Percentiles rank a stretch among this genome's conserved stretches.
phyloP scores from a whole-genome alignment of 768 basidiomycete species.

The Hirschioporus abietinus region DNA sequence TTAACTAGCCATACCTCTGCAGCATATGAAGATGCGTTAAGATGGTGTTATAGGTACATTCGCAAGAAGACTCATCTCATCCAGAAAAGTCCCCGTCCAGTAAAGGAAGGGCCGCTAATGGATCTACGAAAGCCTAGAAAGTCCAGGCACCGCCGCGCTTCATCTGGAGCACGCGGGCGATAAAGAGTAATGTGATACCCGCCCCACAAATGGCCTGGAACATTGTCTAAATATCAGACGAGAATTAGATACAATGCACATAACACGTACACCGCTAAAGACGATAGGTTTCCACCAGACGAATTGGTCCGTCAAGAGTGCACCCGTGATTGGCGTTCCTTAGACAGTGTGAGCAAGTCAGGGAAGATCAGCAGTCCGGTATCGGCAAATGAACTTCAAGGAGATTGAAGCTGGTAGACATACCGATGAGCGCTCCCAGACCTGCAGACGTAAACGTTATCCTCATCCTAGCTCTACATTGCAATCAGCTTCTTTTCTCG shows the following conservation, averaged over 20 bases:
- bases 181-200: constrained; percentile 2
- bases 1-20: no score
- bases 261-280: constrained; percentile 38
- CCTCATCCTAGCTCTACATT: constrained; percentile 37
- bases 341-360: constrained; percentile 21
- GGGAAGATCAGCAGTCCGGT: not conserved
- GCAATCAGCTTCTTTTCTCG: not conserved
- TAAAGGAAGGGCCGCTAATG: not conserved
- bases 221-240: not conserved
- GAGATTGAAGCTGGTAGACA: not conserved
- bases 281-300: constrained; percentile 56
- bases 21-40: no score
- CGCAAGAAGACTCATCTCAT: no score
- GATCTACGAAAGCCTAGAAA: not conserved
- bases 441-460: constrained; percentile 45
- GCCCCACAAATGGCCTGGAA: constrained; percentile 8
- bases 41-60: no score
- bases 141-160: constrained; percentile 5
- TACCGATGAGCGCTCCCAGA: constrained; percentile 25
- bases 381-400: not conserved
- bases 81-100: no score
- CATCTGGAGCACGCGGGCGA: constrained; percentile 6
- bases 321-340: constrained; percentile 56
- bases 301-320: constrained; percentile 44
- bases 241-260: not conserved